Conservation (phyloP, 345 rosid genomes). For the Citrus medica region DNA sequence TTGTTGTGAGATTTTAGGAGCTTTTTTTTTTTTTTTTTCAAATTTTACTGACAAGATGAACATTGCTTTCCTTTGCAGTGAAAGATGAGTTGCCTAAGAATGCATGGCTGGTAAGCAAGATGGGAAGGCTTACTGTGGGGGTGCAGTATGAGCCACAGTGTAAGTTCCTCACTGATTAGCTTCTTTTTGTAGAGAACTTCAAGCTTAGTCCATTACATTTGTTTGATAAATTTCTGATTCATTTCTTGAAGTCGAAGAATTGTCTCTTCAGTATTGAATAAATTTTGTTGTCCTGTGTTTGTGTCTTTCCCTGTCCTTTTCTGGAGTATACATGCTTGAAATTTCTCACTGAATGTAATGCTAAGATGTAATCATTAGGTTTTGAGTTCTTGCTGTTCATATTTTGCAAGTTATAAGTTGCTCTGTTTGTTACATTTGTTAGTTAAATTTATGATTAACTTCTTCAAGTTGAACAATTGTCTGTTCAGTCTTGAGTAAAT, state of each 20-base stretch:
- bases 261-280: not conserved
- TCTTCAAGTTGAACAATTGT: no score
- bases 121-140: slow-evolving; percentile 81
- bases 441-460: no score
- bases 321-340: no score
- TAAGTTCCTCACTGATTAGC: slow-evolving; percentile 34
- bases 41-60: not conserved
- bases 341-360: no score
- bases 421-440: no score
- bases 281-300: not conserved
- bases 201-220: not conserved
- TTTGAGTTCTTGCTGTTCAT: no score
- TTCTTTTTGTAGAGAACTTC: not conserved
- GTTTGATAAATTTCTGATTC: not conserved
- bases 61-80: slow-evolving; percentile 28
- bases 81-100: slow-evolving; percentile 55
- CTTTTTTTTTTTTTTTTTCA: not conserved
- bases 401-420: no score
- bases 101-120: slow-evolving; percentile 87
- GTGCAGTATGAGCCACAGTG: slow-evolving; percentile 79
- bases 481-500: no score
- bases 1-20: not conserved
- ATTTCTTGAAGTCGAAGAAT: not conserved
- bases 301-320: no score
- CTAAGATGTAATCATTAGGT: no score